phyloP scores from a whole-genome alignment of 2,329 filamentous ascomycete genomes.

The Fusarium agapanthi region DNA sequence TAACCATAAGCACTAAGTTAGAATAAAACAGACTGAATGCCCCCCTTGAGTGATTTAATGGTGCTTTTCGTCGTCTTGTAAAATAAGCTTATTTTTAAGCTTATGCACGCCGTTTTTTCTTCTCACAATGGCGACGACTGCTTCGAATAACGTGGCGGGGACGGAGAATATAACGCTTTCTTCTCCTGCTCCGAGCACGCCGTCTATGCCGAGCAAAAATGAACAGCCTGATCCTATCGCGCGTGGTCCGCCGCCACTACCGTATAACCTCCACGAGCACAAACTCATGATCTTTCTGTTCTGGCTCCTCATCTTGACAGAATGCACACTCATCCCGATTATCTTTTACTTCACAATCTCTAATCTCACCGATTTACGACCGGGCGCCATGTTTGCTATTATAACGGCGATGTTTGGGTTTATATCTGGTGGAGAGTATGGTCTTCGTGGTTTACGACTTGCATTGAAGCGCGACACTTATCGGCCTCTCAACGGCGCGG shows the following conservation, averaged over 20 bases:
- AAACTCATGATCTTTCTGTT: slow-evolving; percentile 36
- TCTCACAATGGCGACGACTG: background rate
- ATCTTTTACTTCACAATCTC: slow-evolving; percentile 56
- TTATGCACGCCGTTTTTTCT: background rate
- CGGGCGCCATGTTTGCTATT: slow-evolving; percentile 52
- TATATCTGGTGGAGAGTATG: slow-evolving; percentile 56
- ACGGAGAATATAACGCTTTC: background rate
- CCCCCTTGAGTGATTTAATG: background rate
- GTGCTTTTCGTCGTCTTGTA: background rate
- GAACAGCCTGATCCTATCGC: background rate
- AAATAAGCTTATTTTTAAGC: slow-evolving; percentile 31
- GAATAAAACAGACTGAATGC: background rate
- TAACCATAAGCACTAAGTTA: no score
- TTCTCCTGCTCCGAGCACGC: slow-evolving; percentile 5
- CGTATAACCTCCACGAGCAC: slow-evolving; percentile 39
- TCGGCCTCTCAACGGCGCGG: slow-evolving; percentile 2
- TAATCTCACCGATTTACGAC: slow-evolving; percentile 34
- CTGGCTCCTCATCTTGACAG: slow-evolving; percentile 37
- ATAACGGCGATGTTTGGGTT: slow-evolving; percentile 58
- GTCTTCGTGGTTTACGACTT: slow-evolving; percentile 26
- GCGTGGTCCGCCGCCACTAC: slow-evolving; percentile 14
- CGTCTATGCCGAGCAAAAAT: slow-evolving; percentile 1
- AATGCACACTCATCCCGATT: slow-evolving; percentile 51
- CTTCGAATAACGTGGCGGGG: background rate
- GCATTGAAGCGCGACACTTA: slow-evolving; percentile 13